phyloP scores from a whole-genome alignment of 495 filamentous ascomycete genomes.

The Jackrogersella multiformis region DNA sequence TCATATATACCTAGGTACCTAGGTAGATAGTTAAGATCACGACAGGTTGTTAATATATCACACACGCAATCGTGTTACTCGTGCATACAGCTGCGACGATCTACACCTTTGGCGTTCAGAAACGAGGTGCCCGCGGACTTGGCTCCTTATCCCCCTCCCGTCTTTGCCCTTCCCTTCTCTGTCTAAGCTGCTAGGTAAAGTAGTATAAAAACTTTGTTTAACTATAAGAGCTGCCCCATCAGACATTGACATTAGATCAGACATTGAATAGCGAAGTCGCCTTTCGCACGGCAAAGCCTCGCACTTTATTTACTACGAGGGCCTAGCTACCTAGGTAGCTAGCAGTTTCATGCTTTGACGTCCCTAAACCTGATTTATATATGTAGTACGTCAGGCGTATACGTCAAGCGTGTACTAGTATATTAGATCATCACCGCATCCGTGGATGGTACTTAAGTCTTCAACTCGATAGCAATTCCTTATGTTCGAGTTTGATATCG shows the following conservation, averaged over 20 bases:
- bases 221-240: slow-evolving; percentile 16
- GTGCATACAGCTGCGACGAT: slow-evolving; percentile 28
- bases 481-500: neutral
- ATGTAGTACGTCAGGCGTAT: no score
- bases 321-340: neutral
- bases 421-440: neutral
- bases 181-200: no score
- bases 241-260: no score
- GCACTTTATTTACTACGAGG: slow-evolving; percentile 3
- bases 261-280: slow-evolving; percentile 9
- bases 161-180: neutral
- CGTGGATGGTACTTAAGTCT: neutral
- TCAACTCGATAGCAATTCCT: neutral
- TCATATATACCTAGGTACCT: no score
- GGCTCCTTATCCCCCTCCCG: neutral
- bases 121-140: slow-evolving; percentile 9
- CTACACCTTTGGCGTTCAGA: slow-evolving; percentile 19
- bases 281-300: slow-evolving; percentile 30
- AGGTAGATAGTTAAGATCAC: slow-evolving; percentile 13
- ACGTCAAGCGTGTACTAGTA: no score
- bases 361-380: neutral
- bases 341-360: neutral
- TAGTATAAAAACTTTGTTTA: neutral
- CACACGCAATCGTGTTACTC: slow-evolving; percentile 17
- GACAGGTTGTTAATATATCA: slow-evolving; percentile 9